Conservation (phyloP, 2,329 filamentous ascomycete genomes). For the Atkinsonella texensis region DNA sequence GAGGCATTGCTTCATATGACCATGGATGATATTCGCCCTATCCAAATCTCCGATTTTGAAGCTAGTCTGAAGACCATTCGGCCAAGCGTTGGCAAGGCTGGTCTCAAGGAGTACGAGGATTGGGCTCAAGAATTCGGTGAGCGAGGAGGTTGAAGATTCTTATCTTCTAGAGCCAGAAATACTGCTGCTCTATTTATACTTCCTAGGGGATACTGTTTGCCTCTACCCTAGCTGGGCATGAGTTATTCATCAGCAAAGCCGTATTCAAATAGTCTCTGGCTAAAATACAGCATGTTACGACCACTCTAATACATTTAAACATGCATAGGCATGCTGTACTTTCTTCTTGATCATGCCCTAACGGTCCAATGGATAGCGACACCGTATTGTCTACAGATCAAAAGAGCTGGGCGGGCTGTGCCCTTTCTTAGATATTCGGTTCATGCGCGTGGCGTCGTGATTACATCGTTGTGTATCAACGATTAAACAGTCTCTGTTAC, state of each 20-base stretch:
- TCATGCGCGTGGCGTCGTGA: not conserved
- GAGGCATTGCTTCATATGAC: conserved; percentile 83
- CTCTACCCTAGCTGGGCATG: not conserved
- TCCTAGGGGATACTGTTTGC: not conserved
- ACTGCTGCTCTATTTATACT: not conserved
- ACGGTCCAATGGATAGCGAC: not conserved
- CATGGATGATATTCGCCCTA: conserved; percentile 88
- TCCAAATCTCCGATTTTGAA: conserved; percentile 71
- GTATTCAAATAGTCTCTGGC: not conserved
- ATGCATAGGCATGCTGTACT: not conserved
- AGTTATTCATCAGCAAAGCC: not conserved
- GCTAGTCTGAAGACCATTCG: conserved; percentile 75
- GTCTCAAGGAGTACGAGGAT: conserved; percentile 80
- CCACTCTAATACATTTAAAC: not conserved
- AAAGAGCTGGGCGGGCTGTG: not conserved
- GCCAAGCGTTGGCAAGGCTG: conserved; percentile 77
- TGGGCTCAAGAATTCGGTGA: conserved; percentile 94
- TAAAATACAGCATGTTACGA: not conserved
- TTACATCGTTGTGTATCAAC: no score
- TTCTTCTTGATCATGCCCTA: not conserved
- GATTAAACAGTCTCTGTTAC: not conserved
- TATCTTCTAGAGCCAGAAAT: not conserved
- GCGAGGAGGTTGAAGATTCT: conserved; percentile 51
- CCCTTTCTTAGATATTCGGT: not conserved
- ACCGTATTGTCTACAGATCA: not conserved